Percentiles rank a stretch among this genome's conserved stretches.
Conservation (phyloP, 2,329 filamentous ascomycete genomes). For the Pestalotiopsis sp. region DNA sequence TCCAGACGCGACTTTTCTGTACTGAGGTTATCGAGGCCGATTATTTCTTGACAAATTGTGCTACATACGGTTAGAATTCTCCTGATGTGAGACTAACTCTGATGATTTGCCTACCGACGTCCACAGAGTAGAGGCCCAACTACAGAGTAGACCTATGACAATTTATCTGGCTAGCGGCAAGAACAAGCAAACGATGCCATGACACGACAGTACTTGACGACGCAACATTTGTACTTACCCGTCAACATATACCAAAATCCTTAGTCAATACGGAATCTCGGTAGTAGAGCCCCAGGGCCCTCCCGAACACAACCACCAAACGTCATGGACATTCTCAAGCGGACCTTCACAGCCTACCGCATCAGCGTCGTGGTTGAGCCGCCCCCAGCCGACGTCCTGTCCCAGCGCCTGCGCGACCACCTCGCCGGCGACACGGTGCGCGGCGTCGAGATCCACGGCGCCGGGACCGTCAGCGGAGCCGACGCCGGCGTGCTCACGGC, state of each 20-base stretch:
- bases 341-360: slow-evolving; percentile 58
- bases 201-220: neutral
- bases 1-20: neutral
- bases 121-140: neutral
- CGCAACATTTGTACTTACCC: neutral
- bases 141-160: neutral
- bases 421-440: slow-evolving; percentile 62
- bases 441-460: slow-evolving; percentile 56
- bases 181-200: neutral
- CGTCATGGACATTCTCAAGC: slow-evolving; percentile 49
- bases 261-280: too few relatives aligned
- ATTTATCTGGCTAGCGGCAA: neutral
- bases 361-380: slow-evolving; percentile 47
- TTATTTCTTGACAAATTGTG: neutral
- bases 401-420: slow-evolving; percentile 52
- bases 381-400: slow-evolving; percentile 40
- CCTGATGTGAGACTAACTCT: neutral
- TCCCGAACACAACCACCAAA: neutral
- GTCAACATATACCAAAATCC: neutral
- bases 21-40: neutral
- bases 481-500: slow-evolving; percentile 39
- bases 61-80: neutral
- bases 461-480: slow-evolving; percentile 27
- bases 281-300: neutral
- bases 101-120: neutral